A percentile compares a stretch with the other conserved stretches of the same genome.
These are phyloP conservation scores for Beauveria pseudobassiana DNA, from an alignment of 2,329 filamentous ascomycete genomes.

Conservation along the genomic window DNA sequence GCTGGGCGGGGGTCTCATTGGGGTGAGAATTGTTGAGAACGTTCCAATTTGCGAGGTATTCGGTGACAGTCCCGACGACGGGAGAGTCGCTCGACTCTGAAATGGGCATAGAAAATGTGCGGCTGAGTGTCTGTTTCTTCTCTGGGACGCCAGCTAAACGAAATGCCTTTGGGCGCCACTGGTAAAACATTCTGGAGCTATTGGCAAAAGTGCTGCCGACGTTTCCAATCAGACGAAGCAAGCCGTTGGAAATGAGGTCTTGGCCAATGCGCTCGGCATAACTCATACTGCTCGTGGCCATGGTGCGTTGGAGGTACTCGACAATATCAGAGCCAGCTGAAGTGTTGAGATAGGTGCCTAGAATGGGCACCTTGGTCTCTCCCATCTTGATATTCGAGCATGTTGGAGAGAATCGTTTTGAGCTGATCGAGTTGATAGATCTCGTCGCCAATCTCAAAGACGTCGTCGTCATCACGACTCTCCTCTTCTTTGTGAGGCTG, in stretches of 20 bases:
- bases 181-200: constrained; percentile 94
- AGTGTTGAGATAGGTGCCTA: constrained; percentile 91
- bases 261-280: constrained; percentile 94
- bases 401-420: constrained; percentile 82
- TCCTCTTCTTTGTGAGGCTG: constrained; percentile 57
- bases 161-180: constrained; percentile 92
- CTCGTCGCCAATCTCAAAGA: constrained; percentile 85
- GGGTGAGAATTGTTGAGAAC: constrained; percentile 74
- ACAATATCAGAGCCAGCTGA: constrained; percentile 89
- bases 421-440: constrained; percentile 78
- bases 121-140: constrained; percentile 66
- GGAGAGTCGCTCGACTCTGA: constrained; percentile 61
- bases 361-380: constrained; percentile 90
- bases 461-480: constrained; percentile 67
- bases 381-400: constrained; percentile 82
- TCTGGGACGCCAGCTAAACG: constrained; percentile 80
- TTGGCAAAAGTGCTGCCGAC: constrained; percentile 95
- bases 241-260: constrained; percentile 78
- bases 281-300: constrained; percentile 75
- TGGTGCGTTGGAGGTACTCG: constrained; percentile 85
- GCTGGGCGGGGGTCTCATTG: constrained; percentile 87
- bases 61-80: constrained; percentile 71
- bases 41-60: constrained; percentile 89
- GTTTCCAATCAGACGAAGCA: constrained; percentile 84
- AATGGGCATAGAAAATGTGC: constrained; percentile 66